A percentile compares a stretch with the other conserved stretches of the same genome.
These are phyloP conservation scores for Aspergillus carlsbadensis DNA, from an alignment of 495 filamentous ascomycete species.

Conservation along the genomic window DNA sequence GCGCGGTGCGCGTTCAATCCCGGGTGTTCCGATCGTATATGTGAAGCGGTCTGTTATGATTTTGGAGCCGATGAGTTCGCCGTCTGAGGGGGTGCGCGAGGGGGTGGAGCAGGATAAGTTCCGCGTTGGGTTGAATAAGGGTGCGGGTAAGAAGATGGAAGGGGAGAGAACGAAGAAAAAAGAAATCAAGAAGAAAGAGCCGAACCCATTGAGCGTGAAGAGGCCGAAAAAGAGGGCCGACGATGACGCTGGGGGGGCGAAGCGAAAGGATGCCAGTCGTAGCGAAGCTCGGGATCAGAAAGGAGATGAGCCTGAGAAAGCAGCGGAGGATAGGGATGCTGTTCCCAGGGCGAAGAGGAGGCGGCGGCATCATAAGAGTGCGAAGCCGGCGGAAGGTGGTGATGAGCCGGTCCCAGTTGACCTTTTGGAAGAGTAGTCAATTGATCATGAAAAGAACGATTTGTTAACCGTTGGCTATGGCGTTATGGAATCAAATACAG, in stretches of 20 bases:
- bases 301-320: slow-evolving; percentile 23
- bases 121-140: slow-evolving; percentile 62
- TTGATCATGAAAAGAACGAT: slow-evolving; percentile 3
- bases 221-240: slow-evolving; percentile 63
- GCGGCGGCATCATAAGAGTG: slow-evolving; percentile 45
- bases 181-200: slow-evolving; percentile 71
- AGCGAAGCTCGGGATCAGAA: slow-evolving; percentile 10
- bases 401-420: slow-evolving; percentile 19
- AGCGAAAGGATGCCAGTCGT: slow-evolving; percentile 15
- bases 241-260: slow-evolving; percentile 10
- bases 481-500: slow-evolving; percentile 35
- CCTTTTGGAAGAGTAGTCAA: slow-evolving; percentile 26
- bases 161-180: slow-evolving; percentile 49
- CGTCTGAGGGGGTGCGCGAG: slow-evolving; percentile 60
- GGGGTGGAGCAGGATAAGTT: slow-evolving; percentile 75
- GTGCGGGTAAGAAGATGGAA: slow-evolving; percentile 34
- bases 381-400: slow-evolving; percentile 22
- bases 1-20: slow-evolving; percentile 39
- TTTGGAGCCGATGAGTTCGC: slow-evolving; percentile 78
- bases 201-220: slow-evolving; percentile 88
- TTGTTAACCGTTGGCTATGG: slow-evolving; percentile 26
- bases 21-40: slow-evolving; percentile 79
- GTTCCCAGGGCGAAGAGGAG: slow-evolving; percentile 43
- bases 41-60: slow-evolving; percentile 86
- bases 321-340: slow-evolving; percentile 21